Evolutionary conservation across 768 basidiomycete genomes (phyloP).

Genomic region (Boletus rex-veris): DNA sequence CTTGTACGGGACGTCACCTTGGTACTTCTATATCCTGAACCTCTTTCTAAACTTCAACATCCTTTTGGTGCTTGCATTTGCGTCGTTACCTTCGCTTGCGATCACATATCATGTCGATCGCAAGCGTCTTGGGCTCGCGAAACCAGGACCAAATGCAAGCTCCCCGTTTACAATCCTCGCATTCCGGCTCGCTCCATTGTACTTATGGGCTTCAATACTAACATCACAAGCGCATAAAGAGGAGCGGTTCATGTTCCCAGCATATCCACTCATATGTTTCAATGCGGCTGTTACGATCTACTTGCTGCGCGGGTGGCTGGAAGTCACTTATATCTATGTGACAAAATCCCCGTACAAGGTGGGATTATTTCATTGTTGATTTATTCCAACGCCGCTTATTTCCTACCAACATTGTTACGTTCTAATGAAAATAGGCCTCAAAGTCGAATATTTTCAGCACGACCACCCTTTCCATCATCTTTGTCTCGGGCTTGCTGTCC

Average conservation of each 20-base stretch:
- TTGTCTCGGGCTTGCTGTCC: conserved; percentile 67
- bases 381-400: background rate
- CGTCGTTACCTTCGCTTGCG: conserved; percentile 73
- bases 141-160: conserved; percentile 53
- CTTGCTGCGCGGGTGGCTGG: conserved; percentile 83
- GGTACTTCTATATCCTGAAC: conserved; percentile 84
- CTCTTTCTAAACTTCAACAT: conserved; percentile 94
- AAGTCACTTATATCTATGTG: conserved; percentile 64
- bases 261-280: conserved; percentile 87
- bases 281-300: conserved; percentile 91
- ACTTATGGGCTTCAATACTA: conserved; percentile 85
- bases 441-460: conserved; percentile 69
- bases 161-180: conserved; percentile 78
- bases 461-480: conserved; percentile 68
- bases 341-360: conserved; percentile 88
- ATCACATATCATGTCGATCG: conserved; percentile 74
- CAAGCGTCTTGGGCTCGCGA: conserved; percentile 63
- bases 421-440: conserved; percentile 55
- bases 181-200: conserved; percentile 81
- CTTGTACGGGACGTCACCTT: conserved; percentile 89
- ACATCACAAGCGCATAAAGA: conserved; percentile 90
- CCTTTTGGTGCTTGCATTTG: conserved; percentile 72
- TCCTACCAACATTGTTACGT: background rate
- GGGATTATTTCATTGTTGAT: conserved; percentile 23
- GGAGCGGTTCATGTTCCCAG: conserved; percentile 98